Evolutionary conservation across 2,329 filamentous ascomycete genomes (phyloP).

Genomic region (Tolypocladium ovalisporum): DNA sequence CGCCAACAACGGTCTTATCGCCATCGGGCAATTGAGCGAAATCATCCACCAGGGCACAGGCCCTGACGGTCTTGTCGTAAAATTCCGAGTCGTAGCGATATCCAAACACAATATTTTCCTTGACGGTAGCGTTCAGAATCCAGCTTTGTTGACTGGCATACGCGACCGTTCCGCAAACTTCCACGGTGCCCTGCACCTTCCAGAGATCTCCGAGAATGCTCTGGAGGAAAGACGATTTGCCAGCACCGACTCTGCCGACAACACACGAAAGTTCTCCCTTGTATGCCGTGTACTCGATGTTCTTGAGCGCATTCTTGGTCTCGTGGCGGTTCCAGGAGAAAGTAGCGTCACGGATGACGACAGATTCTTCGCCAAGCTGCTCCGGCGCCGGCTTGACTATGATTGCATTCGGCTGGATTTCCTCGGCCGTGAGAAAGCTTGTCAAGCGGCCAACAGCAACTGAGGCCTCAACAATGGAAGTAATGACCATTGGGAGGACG

Average conservation of each 20-base stretch:
- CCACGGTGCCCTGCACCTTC: constrained; percentile 76
- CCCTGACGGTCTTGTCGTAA: constrained; percentile 85
- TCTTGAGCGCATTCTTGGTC: constrained; percentile 57
- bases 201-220: constrained; percentile 83
- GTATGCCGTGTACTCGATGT: constrained; percentile 79
- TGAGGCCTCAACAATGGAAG: constrained; percentile 87
- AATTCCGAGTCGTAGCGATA: constrained; percentile 89
- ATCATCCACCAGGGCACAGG: constrained; percentile 83
- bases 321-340: constrained; percentile 94
- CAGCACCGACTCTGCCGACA: constrained; percentile 86
- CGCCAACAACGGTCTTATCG: constrained; percentile 92
- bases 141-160: constrained; percentile 91
- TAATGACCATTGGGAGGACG: constrained; percentile 95
- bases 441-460: constrained; percentile 84
- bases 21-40: constrained; percentile 89
- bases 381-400: constrained; percentile 56
- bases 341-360: constrained; percentile 71
- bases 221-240: constrained; percentile 88
- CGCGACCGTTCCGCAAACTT: constrained; percentile 70
- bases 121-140: constrained; percentile 97
- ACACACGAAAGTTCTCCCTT: constrained; percentile 92
- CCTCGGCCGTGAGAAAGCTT: constrained; percentile 75
- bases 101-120: constrained; percentile 94
- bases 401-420: constrained; percentile 80
- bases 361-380: constrained; percentile 73